Evolutionary conservation across 495 filamentous ascomycete species (phyloP).

Genomic region (Xylaria bambusicola): DNA sequence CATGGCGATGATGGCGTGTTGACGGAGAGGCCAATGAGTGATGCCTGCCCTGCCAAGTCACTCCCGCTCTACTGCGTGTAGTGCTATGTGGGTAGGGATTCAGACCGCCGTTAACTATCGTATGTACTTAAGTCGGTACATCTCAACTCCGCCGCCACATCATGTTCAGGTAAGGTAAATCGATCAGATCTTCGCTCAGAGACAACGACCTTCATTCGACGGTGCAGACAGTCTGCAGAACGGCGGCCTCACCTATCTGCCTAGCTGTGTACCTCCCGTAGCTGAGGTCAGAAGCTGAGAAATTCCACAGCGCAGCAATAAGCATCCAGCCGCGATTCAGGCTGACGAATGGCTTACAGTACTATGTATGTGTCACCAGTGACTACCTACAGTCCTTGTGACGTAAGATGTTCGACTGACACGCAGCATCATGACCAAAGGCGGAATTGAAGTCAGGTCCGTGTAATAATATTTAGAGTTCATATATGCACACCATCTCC

Average conservation of each 20-base stretch:
- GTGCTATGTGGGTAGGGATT: no score
- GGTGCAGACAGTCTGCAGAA: no score
- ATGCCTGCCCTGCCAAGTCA: constrained; percentile 2
- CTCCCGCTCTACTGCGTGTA: constrained; percentile 2
- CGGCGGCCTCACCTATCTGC: neutral
- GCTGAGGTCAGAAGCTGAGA: constrained; percentile 5
- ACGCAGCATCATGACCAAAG: neutral
- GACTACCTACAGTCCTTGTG: neutral
- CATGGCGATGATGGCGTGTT: neutral
- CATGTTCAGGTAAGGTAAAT: constrained; percentile 4
- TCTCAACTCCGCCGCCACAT: neutral
- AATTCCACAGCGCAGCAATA: neutral
- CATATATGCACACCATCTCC: no score
- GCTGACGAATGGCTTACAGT: neutral
- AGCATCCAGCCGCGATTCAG: neutral
- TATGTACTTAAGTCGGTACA: no score
- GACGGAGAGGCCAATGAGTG: constrained; percentile 2
- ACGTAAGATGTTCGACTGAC: neutral
- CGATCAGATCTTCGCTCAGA: constrained; percentile 5
- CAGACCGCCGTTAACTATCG: no score
- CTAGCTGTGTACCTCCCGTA: neutral
- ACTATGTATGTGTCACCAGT: no score
- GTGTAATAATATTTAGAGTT: neutral
- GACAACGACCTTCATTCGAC: neutral
- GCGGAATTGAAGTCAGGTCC: neutral